Percentiles rank a stretch among this genome's conserved stretches.
Evolutionary conservation across 129 eudicot species (phyloP).

Genomic region (Apium graveolens): DNA sequence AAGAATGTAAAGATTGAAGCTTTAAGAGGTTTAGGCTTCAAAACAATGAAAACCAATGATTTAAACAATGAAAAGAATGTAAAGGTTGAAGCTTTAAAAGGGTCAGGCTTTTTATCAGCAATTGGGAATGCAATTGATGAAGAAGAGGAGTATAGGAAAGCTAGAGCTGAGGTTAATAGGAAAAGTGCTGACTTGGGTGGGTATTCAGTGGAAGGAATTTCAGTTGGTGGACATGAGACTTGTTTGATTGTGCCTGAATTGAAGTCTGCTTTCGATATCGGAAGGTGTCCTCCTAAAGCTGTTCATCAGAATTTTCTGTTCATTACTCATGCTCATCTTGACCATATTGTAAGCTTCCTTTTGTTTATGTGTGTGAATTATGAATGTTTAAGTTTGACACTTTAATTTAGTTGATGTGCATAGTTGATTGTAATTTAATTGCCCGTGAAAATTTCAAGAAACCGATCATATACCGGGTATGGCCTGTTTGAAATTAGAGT

Average conservation of each 20-base stretch:
- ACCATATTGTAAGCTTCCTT: slow-evolving; percentile 68
- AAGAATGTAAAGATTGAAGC: slow-evolving; percentile 12
- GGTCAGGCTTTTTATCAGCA: slow-evolving; percentile 70
- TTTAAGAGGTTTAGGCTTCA: slow-evolving; percentile 35
- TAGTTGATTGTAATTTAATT: neutral
- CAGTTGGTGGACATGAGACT: slow-evolving; percentile 92
- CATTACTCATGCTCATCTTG: slow-evolving; percentile 96
- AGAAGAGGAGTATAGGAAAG: slow-evolving; percentile 91
- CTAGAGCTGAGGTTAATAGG: slow-evolving; percentile 72
- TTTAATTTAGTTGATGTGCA: neutral
- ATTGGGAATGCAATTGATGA: slow-evolving; percentile 86
- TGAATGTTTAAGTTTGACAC: neutral
- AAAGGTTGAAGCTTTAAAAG: slow-evolving; percentile 26
- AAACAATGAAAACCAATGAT: no score
- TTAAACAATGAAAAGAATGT: neutral
- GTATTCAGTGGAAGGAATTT: slow-evolving; percentile 67
- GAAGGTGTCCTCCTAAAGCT: slow-evolving; percentile 86
- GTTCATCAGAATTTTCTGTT: slow-evolving; percentile 80
- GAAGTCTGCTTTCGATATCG: slow-evolving; percentile 85
- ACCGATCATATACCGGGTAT: neutral
- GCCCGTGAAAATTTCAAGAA: neutral
- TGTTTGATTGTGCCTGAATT: slow-evolving; percentile 82
- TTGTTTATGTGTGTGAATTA: neutral
- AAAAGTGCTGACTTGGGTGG: slow-evolving; percentile 61
- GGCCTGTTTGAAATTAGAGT: neutral